A percentile compares a stretch with the other conserved stretches of the same genome.
phyloP scores from a whole-genome alignment of 2,329 filamentous ascomycete species.

The Gaeumannomyces sp. region DNA sequence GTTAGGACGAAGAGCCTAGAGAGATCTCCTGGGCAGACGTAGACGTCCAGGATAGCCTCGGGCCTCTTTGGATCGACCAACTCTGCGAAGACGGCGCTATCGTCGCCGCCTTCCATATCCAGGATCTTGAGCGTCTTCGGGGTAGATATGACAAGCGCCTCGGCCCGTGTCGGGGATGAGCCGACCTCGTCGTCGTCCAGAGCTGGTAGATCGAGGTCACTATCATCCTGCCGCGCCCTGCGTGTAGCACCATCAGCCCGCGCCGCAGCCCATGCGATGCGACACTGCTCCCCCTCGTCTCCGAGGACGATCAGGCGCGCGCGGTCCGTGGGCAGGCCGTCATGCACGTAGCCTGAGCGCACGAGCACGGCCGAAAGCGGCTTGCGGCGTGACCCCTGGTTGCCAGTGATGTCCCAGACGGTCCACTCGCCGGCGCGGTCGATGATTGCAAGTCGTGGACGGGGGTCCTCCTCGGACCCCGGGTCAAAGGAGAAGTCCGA shows the following conservation, averaged over 20 bases:
- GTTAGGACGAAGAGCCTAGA: slow-evolving; percentile 55
- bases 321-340: slow-evolving; percentile 5
- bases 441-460: slow-evolving; percentile 58
- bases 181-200: background rate
- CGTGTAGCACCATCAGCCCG: too few relatives aligned
- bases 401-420: slow-evolving; percentile 53
- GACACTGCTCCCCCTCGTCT: background rate
- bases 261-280: background rate
- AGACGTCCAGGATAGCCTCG: slow-evolving; percentile 50
- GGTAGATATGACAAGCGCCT: slow-evolving; percentile 23
- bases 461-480: slow-evolving; percentile 37
- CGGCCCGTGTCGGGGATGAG: background rate
- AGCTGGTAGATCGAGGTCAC: background rate
- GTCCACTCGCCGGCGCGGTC: slow-evolving; percentile 62
- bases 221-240: too few relatives aligned
- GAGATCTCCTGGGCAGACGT: slow-evolving; percentile 37
- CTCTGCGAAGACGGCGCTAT: slow-evolving; percentile 13
- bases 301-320: background rate
- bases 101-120: slow-evolving; percentile 13
- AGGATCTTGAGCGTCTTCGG: slow-evolving; percentile 22
- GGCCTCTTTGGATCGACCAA: slow-evolving; percentile 21
- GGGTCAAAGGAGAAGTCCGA: slow-evolving; percentile 62
- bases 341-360: slow-evolving; percentile 3
- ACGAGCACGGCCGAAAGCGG: slow-evolving; percentile 24
- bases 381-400: slow-evolving; percentile 26